Base-by-base conservation (phyloP, 2,329 filamentous ascomycete species). In the Aspergillus fijiensis region DNA sequence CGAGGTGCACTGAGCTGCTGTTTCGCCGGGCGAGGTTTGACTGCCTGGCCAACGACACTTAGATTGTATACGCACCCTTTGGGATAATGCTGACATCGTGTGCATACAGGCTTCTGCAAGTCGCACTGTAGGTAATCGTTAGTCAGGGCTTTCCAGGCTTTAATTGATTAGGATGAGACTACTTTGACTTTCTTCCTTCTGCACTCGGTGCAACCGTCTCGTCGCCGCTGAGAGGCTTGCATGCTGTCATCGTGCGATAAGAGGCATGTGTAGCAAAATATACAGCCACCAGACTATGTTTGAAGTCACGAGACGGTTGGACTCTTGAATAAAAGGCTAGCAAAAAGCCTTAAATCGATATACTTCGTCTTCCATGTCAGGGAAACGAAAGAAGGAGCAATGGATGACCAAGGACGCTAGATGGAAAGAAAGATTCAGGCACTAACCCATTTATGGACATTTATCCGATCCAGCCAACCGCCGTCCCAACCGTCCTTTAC, bases 181-280 rank as follows among this genome's bases (percentile, higher is more conserved):
- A 70, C 68, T 55, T 69, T 72, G 21, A 72, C 63, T 60, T 73
- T 73, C 49, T 71, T 73, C 45, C 69, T 64, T 11, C 67, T 64
- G 50, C 70, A 73, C 55, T 73, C 69, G 5, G 65, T 67, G 47
- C 70, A 73, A 50, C 70, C 70, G 62, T 70, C 69, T 31, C 66
- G 64, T 79, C 67, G 66, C 57, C 65, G 66, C 31, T 62, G 60
- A 49, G 29, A 16, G 19, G 42, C 29, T 21, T 47, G 11, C 23
- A 21, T n/a, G 21, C 31, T 21, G 31, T 51, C 31, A 35, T 19
- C 2, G 27, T 51, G n/a, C 19, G n/a, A 19, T 3, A 6, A 16
- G 14, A 16, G 33, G 14, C 33, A 12, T 12, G 33, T 16, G 39
- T 3, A 2, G 16, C 3, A 3, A 16, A 16, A 2, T 9, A n/a